Evolutionary conservation across 177 flowering plant species (phyloP), one percentile per base, ranked within the genome.

Genomic region (Telopea speciosissima): DNA sequence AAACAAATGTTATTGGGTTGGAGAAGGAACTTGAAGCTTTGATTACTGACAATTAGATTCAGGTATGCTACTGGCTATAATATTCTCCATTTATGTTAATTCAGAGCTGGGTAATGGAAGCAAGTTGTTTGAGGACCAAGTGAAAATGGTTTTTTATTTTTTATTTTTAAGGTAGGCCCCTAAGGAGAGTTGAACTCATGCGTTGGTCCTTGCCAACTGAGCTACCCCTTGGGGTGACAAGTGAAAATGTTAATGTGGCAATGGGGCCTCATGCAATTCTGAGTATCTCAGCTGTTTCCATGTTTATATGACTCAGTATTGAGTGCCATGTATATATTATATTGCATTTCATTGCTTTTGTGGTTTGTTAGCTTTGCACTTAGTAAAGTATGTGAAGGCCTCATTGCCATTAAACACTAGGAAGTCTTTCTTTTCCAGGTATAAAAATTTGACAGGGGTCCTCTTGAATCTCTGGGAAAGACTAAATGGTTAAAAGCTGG

Each of bases 21-120:
- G 93, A 87, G 86, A 96, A 96, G 79, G 98, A 96, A 75, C 97
- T 96, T 36, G 95, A 90, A 82, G 87, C 96, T 72, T 80, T 96
- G 81, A 96, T 96, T 26, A 96, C 96, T 0, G 88, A 93, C 73
- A 85, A 91, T 77, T 97, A 96, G 80, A 89, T 96, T 72, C 99
- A 96, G 97, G 99, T 96, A 77, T 64, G 25, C 31, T 28, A n/a
- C 23, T 45, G 5, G 24, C 4, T 59, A 19, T 3, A 10, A 19
- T 40, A 14, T 24, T 70, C 7, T 45, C 70, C 4, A 3, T 17
- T 52, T 68, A 42, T 45, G 13, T 68, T 23, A 6, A 26, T 7
- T 8, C 23, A 44, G 31, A 8, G 28, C 1, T 16, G 54, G 54
- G 19, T 1, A 49, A 49, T 49, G 54, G 19, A 49, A 28, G 54